Percentiles rank a stretch among this genome's conserved stretches.
Evolutionary conservation across 2,329 filamentous ascomycete species (phyloP).

Genomic region (Pseudopithomyces chartarum): DNA sequence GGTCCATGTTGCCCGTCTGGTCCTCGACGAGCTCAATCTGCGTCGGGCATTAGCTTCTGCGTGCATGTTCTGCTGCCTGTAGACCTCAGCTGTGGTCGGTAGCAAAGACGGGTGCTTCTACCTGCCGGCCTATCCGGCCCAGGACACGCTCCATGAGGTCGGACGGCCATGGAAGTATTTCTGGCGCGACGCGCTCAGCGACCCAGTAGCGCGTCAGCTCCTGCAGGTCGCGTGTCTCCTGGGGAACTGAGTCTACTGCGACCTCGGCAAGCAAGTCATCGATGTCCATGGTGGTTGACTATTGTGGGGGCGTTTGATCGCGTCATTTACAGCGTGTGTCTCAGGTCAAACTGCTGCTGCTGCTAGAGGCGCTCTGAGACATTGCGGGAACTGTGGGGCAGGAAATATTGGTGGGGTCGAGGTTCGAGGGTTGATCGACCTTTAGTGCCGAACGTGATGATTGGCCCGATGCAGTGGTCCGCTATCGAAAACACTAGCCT

Average conservation of each 20-base stretch:
- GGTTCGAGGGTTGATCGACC: constrained; percentile 6
- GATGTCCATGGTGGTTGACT: constrained; percentile 48
- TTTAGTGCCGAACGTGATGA: constrained; percentile 17
- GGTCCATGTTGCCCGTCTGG: constrained; percentile 82
- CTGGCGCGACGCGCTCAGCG: constrained; percentile 85
- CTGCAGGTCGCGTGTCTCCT: constrained; percentile 77
- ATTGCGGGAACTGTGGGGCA: constrained; percentile 14
- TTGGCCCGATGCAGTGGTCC: constrained; percentile 6
- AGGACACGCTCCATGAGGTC: constrained; percentile 83
- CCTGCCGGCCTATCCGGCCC: constrained; percentile 54
- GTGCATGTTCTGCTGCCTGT: neutral
- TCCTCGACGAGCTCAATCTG: constrained; percentile 57
- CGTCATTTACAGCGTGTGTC: constrained; percentile 3
- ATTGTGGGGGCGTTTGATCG: neutral
- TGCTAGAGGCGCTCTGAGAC: neutral
- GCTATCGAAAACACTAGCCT: neutral
- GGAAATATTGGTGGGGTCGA: constrained; percentile 14
- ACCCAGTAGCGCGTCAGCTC: constrained; percentile 91
- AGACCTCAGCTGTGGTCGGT: neutral
- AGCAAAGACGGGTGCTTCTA: constrained; percentile 18
- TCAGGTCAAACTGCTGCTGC: neutral
- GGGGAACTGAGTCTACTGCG: constrained; percentile 52
- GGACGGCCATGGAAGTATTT: constrained; percentile 80
- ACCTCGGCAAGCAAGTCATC: constrained; percentile 59
- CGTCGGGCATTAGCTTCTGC: constrained; percentile 25